phyloP scores from a whole-genome alignment of 345 rosid genomes.

The sweet orange (Citrus sinensis) region DNA sequence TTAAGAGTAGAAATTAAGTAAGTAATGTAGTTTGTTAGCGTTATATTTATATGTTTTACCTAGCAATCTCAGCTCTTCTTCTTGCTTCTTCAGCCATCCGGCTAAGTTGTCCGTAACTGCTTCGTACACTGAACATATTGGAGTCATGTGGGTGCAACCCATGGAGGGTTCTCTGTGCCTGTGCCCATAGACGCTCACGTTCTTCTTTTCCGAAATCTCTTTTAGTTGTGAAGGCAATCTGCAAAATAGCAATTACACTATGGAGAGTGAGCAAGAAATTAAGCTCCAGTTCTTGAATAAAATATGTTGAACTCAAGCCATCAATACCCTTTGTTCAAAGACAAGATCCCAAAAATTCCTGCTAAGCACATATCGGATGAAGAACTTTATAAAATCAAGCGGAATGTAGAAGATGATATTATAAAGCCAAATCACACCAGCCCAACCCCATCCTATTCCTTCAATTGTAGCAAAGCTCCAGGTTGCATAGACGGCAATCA shows the following conservation, averaged over 20 bases:
- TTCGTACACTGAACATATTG: constrained; percentile 42
- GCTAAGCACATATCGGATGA: constrained; percentile 46
- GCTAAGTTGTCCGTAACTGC: constrained; percentile 32
- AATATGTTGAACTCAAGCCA: not conserved
- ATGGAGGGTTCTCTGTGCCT: constrained; percentile 51
- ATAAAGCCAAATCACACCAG: constrained; percentile 59
- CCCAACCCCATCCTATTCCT: constrained; percentile 68
- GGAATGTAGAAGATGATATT: constrained; percentile 46
- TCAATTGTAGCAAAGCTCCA: constrained; percentile 53
- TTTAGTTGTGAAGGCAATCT: constrained; percentile 54
- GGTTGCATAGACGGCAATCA: constrained; percentile 55
- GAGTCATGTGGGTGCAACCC: constrained; percentile 45
- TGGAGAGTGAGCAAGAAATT: constrained; percentile 2
- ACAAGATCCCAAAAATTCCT: constrained; percentile 64
- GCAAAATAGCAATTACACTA: not conserved
- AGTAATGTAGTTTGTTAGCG: too few species aligned
- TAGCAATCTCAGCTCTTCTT: constrained; percentile 49
- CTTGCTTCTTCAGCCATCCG: constrained; percentile 57
- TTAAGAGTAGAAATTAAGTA: too few species aligned
- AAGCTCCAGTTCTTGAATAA: not conserved
- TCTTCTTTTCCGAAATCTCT: constrained; percentile 49
- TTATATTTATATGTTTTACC: constrained; percentile 17
- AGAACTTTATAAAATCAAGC: constrained; percentile 51
- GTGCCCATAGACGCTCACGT: constrained; percentile 54
- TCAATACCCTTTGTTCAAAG: constrained; percentile 52